Evolutionary conservation across 1,284 basidiomycete species (phyloP).

Genomic region (Cutaneotrichosporon mucoides): DNA sequence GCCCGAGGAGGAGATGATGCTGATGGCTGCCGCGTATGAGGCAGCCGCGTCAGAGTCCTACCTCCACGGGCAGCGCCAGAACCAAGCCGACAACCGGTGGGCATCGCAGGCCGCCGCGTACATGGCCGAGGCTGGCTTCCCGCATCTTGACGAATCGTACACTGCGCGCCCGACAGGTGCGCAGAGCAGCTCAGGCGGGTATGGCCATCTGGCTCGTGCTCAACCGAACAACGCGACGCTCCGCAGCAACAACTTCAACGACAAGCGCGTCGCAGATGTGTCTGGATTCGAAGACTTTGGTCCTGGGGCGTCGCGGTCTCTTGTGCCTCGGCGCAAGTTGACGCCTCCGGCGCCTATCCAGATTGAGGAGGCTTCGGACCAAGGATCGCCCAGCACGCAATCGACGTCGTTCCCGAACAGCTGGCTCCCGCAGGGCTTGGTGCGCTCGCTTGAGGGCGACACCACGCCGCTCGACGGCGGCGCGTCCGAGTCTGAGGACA

Average conservation of each 20-base stretch:
- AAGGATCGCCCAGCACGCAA: slow-evolving; percentile 46
- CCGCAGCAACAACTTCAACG: slow-evolving; percentile 22
- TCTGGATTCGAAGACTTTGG: slow-evolving; percentile 50
- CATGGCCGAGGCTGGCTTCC: slow-evolving; percentile 47
- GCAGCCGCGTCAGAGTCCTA: slow-evolving; percentile 43
- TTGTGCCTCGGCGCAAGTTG: slow-evolving; percentile 10
- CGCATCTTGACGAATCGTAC: slow-evolving; percentile 42
- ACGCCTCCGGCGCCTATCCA: slow-evolving; percentile 4
- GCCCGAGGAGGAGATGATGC: slow-evolving; percentile 48
- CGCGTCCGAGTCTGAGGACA: slow-evolving; percentile 13
- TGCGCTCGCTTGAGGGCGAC: slow-evolving; percentile 48
- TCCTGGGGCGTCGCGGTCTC: slow-evolving; percentile 28
- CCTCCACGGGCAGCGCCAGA: slow-evolving; percentile 29
- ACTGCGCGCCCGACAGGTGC: slow-evolving; percentile 31
- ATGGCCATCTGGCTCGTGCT: slow-evolving; percentile 27
- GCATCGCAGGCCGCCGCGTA: slow-evolving; percentile 44
- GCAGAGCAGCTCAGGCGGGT: slow-evolving; percentile 21
- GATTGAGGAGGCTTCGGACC: slow-evolving; percentile 23
- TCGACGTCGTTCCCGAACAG: slow-evolving; percentile 48
- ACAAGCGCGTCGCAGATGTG: slow-evolving; percentile 27
- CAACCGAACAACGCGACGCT: slow-evolving; percentile 23
- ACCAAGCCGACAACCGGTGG: slow-evolving; percentile 35
- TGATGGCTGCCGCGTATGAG: slow-evolving; percentile 47
- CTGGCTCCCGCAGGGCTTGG: slow-evolving; percentile 47
- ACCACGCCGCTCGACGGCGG: slow-evolving; percentile 37